A percentile compares a stretch with the other conserved stretches of the same genome.
phyloP scores from a whole-genome alignment of 345 rosid genomes.

The Zanthoxylum bungeanum region DNA sequence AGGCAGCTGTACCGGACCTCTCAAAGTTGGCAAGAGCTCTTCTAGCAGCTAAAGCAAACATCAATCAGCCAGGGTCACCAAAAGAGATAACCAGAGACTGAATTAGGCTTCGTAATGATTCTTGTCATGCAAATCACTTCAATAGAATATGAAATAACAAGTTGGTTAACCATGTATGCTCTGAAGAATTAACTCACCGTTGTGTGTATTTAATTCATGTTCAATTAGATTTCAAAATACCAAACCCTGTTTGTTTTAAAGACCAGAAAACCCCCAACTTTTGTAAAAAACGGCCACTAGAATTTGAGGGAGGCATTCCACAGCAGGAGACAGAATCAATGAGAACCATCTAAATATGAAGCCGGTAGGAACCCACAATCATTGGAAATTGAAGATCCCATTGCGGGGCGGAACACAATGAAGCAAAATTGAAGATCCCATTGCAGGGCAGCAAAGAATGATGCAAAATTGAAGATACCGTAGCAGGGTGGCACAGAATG shows the following conservation, averaged over 20 bases:
- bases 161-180: not conserved
- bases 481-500: slow-evolving; percentile 52
- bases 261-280: slow-evolving; percentile 36
- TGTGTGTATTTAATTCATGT: not conserved
- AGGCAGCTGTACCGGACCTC: slow-evolving; percentile 8
- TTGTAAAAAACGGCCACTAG: slow-evolving; percentile 44
- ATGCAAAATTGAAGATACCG: slow-evolving; percentile 70
- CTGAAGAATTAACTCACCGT: not conserved
- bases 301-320: slow-evolving; percentile 42
- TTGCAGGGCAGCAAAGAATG: slow-evolving; percentile 51
- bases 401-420: slow-evolving; percentile 51
- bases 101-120: not conserved
- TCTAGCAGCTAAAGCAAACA: slow-evolving; percentile 16
- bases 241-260: slow-evolving; percentile 8
- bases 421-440: slow-evolving; percentile 70
- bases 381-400: slow-evolving; percentile 68
- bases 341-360: slow-evolving; percentile 53
- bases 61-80: slow-evolving; percentile 10
- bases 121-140: slow-evolving; percentile 11
- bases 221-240: not conserved
- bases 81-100: not conserved
- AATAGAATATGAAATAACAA: not conserved
- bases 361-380: slow-evolving; percentile 58
- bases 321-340: slow-evolving; percentile 50
- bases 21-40: slow-evolving; percentile 10